A percentile compares a stretch with the other conserved stretches of the same genome.
Evolutionary conservation across 352 stramenopile genomes (phyloP).

Genomic region (Saprolegnia diclina): DNA sequence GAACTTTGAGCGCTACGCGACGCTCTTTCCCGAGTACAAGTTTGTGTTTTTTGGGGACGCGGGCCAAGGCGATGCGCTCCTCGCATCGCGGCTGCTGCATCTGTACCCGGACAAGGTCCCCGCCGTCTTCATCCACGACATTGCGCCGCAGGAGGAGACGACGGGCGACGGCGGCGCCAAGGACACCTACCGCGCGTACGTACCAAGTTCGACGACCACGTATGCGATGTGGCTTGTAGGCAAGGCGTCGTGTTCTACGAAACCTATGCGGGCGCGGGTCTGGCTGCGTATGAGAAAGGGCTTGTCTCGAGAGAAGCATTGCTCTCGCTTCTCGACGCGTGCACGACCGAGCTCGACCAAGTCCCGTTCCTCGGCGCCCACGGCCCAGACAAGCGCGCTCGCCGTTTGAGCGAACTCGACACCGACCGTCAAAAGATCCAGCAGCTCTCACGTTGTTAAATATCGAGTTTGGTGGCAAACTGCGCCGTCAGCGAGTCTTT

Average conservation of each 20-base stretch:
- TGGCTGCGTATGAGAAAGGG: slow-evolving; percentile 49
- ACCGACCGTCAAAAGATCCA: neutral
- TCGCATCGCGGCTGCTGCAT: slow-evolving; percentile 57
- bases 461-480: slow-evolving; percentile 1
- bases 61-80: slow-evolving; percentile 66
- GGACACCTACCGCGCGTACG: slow-evolving; percentile 51
- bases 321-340: neutral
- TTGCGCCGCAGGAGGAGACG: slow-evolving; percentile 46
- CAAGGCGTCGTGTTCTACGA: slow-evolving; percentile 70
- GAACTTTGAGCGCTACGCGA: slow-evolving; percentile 73
- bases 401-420: slow-evolving; percentile 3
- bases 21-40: slow-evolving; percentile 76
- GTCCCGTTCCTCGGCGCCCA: slow-evolving; percentile 9
- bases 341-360: slow-evolving; percentile 4
- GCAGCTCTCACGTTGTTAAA: neutral
- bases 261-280: slow-evolving; percentile 57
- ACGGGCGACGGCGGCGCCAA: slow-evolving; percentile 66
- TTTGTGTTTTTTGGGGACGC: slow-evolving; percentile 85
- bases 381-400: neutral
- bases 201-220: slow-evolving; percentile 2
- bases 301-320: slow-evolving; percentile 54
- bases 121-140: slow-evolving; percentile 73
- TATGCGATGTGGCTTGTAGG: slow-evolving; percentile 28
- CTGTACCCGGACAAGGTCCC: slow-evolving; percentile 56
- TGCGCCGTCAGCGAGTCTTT: neutral